Evolutionary conservation across 2,329 filamentous ascomycete genomes (phyloP), one percentile per base, ranked within the genome.

Genomic region (Cladophialophora exuberans): DNA sequence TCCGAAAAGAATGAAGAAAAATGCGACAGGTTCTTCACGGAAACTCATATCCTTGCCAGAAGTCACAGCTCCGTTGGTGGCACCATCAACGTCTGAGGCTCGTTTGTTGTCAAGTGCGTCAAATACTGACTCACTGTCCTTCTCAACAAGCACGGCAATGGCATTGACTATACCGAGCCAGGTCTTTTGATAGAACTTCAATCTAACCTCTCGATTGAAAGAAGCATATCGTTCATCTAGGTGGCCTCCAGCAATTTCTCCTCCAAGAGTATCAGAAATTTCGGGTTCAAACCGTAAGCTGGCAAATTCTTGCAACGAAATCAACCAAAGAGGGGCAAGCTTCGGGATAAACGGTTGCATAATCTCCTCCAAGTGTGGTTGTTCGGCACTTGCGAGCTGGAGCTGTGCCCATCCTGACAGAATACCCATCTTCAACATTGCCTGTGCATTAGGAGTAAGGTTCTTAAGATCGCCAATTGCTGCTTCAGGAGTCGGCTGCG

Each of bases 391-490:
- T 22, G 94, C 91, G 59, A 99, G 92, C 72, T 99, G 94, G 26
- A 99, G 80, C 69, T 97, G 90, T 3, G 94, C 95, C 94, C 94
- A 99, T 1, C 93, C 94, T 1, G 93, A 94, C 71, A 96, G 96
- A 1, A 99, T 88, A 0, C 94, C 88, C 83, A 97, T 94, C 72
- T 96, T 96, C 52, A 99, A 90, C 94, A 99, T 99, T 44, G 97
- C 90, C 67, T 95, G 89, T 0, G 94, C 93, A 69, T 99, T 99
- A 1, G 93, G 91, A 68, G 92, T 97, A 15, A 99, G 83, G 0
- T 90, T 90, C 72, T 90, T 90, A 4, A 99, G 79, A 63, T 99
- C 95, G 13, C 94, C 94, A 67, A 99, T 97, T 9, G 64, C 60
- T 28, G 59, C 38, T 51, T 64, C 64, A 25, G 61, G 62, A 11